A percentile compares a stretch with the other conserved stretches of the same genome.
Conservation (phyloP, 2,329 filamentous ascomycete genomes). For the Trichoderma oligosporum region DNA sequence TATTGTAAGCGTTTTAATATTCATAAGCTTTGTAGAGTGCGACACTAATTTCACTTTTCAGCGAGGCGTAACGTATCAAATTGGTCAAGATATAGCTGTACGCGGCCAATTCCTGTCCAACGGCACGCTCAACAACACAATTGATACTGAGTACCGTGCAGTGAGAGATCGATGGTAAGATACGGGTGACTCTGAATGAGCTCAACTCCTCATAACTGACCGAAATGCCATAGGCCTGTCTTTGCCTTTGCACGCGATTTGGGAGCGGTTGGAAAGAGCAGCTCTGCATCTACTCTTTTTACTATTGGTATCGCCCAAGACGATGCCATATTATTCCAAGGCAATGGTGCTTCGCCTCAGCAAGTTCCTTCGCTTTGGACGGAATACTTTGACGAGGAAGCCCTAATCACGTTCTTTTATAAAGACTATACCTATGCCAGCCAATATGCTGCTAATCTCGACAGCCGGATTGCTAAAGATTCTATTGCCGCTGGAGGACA, state of each 20-base stretch:
- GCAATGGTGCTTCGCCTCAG: conserved; percentile 56
- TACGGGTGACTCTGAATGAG: neutral
- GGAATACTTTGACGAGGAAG: conserved; percentile 59
- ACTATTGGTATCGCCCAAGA: conserved; percentile 75
- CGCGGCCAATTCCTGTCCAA: conserved; percentile 62
- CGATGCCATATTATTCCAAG: conserved; percentile 71
- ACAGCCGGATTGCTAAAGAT: conserved; percentile 64
- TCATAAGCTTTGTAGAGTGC: neutral
- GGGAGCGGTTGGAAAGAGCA: conserved; percentile 37
- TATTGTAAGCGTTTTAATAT: conserved; percentile 25
- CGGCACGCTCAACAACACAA: conserved; percentile 58
- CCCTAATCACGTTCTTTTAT: conserved; percentile 70
- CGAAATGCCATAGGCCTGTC: conserved; percentile 54
- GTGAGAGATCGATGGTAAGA: conserved; percentile 36
- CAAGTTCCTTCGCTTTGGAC: conserved; percentile 73
- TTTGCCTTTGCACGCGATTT: conserved; percentile 72
- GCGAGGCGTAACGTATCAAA: conserved; percentile 60
- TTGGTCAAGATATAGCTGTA: conserved; percentile 62
- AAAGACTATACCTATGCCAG: conserved; percentile 63
- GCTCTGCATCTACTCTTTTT: conserved; percentile 54
- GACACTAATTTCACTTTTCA: conserved; percentile 1
- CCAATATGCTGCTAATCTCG: conserved; percentile 59
- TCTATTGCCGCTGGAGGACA: conserved; percentile 64
- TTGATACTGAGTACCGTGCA: conserved; percentile 58
- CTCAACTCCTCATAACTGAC: neutral